Percentiles rank a stretch among this genome's conserved stretches.
These are phyloP conservation scores for Alnus glutinosa DNA, from an alignment of 306 rosid species.

Conservation along the genomic window DNA sequence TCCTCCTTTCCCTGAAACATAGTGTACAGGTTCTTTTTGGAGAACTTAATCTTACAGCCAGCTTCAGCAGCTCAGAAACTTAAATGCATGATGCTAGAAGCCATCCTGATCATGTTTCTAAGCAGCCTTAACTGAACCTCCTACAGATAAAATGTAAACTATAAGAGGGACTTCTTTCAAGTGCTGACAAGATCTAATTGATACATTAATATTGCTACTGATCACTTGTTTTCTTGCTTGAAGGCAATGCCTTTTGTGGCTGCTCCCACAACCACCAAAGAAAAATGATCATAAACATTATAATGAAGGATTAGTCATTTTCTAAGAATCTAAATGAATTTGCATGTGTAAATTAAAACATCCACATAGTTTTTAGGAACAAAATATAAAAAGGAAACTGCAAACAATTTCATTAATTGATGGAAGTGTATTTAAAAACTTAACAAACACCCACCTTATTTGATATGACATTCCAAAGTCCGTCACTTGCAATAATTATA, in stretches of 20 bases:
- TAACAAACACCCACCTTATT: constrained; percentile 58
- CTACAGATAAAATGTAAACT: neutral
- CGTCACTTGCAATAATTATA: constrained; percentile 83
- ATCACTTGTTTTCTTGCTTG: neutral
- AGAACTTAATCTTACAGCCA: no score
- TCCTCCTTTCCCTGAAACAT: no score
- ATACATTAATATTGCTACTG: no score
- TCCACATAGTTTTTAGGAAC: neutral
- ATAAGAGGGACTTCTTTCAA: neutral
- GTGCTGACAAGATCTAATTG: neutral
- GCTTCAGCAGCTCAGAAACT: neutral
- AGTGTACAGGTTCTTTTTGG: no score
- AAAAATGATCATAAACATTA: neutral
- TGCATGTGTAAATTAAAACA: neutral
- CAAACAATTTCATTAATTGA: neutral
- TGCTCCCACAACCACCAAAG: neutral
- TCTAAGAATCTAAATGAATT: neutral
- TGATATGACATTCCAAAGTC: constrained; percentile 90
- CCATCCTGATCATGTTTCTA: neutral
- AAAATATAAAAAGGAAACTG: neutral
- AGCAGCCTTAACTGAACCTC: neutral
- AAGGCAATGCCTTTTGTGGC: neutral
- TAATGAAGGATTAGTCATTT: neutral
- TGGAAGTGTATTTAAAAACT: neutral
- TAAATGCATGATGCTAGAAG: neutral